These are phyloP conservation scores for Fagopyrum homotropicum DNA, from an alignment of 148 eudicot species.

Conservation along the genomic window DNA sequence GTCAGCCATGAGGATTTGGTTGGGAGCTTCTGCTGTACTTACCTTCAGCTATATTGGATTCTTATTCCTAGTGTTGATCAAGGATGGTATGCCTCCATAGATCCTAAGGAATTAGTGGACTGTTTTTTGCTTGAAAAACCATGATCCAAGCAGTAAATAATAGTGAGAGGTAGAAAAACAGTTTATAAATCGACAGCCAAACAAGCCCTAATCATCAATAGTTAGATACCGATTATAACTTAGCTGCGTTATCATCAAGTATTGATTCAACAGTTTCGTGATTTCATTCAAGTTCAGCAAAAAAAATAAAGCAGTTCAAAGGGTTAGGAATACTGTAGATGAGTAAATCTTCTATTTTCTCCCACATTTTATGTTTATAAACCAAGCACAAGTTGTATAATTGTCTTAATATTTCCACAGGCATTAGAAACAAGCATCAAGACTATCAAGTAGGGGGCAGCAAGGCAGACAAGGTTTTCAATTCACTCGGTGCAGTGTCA, in stretches of 20 bases:
- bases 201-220: background rate
- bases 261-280: no score
- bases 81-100: slow-evolving; percentile 36
- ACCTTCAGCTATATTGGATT: slow-evolving; percentile 40
- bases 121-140: no score
- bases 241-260: no score
- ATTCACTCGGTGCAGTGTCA: slow-evolving; percentile 46
- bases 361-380: background rate
- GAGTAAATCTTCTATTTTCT: background rate
- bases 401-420: slow-evolving; percentile 18
- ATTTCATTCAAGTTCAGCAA: no score
- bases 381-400: background rate
- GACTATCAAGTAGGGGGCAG: slow-evolving; percentile 43
- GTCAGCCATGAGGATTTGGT: slow-evolving; percentile 59
- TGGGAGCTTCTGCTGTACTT: slow-evolving; percentile 38
- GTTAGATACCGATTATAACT: background rate
- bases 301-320: background rate
- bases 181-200: no score
- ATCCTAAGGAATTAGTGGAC: background rate
- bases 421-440: slow-evolving; percentile 30
- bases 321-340: background rate
- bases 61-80: slow-evolving; percentile 25
- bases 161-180: no score
- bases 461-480: slow-evolving; percentile 31
- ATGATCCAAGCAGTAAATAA: no score